These are phyloP conservation scores for Saccharomycopsis amapae DNA, from an alignment of 805 yeast species.

Conservation along the genomic window DNA sequence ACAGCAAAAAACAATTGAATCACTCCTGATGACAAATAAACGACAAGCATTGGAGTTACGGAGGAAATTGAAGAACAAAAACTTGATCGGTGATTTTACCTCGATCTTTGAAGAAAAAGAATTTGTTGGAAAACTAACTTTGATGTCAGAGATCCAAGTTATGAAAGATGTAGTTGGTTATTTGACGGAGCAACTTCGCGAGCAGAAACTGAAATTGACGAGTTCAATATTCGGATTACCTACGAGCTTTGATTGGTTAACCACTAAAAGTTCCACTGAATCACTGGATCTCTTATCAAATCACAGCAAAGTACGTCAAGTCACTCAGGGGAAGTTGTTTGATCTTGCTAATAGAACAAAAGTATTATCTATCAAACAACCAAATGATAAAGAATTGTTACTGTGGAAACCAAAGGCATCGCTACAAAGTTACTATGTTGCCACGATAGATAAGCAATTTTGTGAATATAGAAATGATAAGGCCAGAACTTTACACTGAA, in stretches of 20 bases:
- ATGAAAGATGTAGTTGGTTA: constrained; percentile 8
- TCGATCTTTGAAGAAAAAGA: constrained; percentile 16
- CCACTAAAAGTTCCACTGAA: not conserved
- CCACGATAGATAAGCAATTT: not conserved
- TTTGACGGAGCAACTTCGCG: not conserved
- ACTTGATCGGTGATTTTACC: constrained; percentile 11
- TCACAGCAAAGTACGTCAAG: not conserved
- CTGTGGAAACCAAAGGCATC: constrained; percentile 7
- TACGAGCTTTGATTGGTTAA: not conserved
- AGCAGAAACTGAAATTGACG: not conserved
- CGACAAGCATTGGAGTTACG: constrained; percentile 3
- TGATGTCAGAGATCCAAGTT: constrained; percentile 14
- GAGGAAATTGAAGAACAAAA: constrained; percentile 7
- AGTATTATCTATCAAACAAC: not conserved
- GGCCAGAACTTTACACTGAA: too few relatives aligned
- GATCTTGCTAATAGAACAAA: not conserved
- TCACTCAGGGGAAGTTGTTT: not conserved
- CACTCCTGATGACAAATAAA: constrained; percentile 2
- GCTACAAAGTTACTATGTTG: not conserved
- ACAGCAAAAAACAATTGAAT: not conserved
- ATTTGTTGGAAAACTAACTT: constrained; percentile 8
- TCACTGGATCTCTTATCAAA: not conserved
- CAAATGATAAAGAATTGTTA: constrained; percentile 1
- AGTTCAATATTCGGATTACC: constrained; percentile 5
- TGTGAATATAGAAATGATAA: not conserved